A percentile compares a stretch with the other conserved stretches of the same genome.
phyloP scores from a whole-genome alignment of 768 basidiomycete genomes.

The Pleurotus tuoliensis region DNA sequence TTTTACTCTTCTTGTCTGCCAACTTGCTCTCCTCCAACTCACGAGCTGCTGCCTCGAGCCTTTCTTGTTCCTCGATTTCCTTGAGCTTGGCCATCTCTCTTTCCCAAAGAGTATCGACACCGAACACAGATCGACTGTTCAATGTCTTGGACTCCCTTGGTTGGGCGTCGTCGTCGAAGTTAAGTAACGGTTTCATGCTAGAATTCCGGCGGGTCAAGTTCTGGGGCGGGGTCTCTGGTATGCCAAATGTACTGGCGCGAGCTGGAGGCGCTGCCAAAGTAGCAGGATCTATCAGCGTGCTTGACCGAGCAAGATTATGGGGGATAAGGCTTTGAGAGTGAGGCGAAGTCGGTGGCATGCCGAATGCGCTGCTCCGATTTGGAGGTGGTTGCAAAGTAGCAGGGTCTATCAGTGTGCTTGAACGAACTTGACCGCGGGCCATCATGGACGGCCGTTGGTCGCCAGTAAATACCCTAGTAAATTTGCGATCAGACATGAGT shows the following conservation, averaged over 20 bases:
- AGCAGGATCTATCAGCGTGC: conserved; percentile 73
- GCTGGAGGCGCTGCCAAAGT: conserved; percentile 50
- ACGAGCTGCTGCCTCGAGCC: conserved; percentile 49
- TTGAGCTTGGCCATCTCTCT: conserved; percentile 79
- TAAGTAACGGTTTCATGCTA: conserved; percentile 61
- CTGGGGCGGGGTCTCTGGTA: conserved; percentile 29
- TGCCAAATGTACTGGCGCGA: conserved; percentile 37
- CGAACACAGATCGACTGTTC: conserved; percentile 78
- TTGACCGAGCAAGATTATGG: conserved; percentile 46
- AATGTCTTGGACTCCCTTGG: conserved; percentile 19
- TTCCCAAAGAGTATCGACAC: conserved; percentile 92
- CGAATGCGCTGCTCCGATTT: conserved; percentile 38
- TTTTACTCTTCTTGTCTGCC: conserved; percentile 40
- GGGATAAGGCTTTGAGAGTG: conserved; percentile 31
- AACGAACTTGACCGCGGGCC: conserved; percentile 55
- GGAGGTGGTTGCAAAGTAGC: conserved; percentile 51
- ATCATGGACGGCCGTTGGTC: conserved; percentile 93
- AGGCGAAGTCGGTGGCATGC: conserved; percentile 27
- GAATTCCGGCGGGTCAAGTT: conserved; percentile 47
- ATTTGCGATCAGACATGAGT: neutral
- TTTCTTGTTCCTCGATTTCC: conserved; percentile 70
- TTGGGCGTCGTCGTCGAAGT: conserved; percentile 50
- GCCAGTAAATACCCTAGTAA: conserved; percentile 74
- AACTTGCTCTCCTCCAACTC: conserved; percentile 42
- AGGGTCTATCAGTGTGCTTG: conserved; percentile 75